phyloP scores from a whole-genome alignment of 2,329 filamentous ascomycete genomes.

The Chaetomium globosum region DNA sequence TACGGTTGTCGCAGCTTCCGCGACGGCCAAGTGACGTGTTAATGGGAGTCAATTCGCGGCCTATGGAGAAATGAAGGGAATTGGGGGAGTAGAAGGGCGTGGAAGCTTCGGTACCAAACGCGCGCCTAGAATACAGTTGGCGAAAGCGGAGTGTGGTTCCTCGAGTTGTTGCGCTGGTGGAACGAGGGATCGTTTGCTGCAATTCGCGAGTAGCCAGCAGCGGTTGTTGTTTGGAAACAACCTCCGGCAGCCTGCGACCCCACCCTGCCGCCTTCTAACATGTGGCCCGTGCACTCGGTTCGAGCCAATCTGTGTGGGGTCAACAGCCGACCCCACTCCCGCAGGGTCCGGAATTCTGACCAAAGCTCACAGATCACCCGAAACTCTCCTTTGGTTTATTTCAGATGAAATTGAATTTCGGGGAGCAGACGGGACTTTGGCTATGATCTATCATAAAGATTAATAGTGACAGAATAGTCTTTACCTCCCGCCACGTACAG shows the following conservation, averaged over 20 bases:
- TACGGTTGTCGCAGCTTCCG: not conserved
- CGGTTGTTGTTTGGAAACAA: slow-evolving; percentile 25
- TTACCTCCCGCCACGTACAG: not conserved
- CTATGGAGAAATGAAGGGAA: not conserved
- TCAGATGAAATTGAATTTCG: not conserved
- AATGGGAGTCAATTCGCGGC: not conserved
- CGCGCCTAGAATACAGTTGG: not conserved
- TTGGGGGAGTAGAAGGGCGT: not conserved
- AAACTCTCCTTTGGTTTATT: not conserved
- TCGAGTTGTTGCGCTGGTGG: not conserved
- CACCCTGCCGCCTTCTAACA: slow-evolving; percentile 18
- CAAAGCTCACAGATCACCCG: too few relatives aligned
- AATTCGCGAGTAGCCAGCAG: slow-evolving; percentile 10
- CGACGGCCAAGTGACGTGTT: slow-evolving; percentile 11
- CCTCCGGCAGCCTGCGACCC: not conserved
- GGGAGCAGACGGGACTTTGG: not conserved
- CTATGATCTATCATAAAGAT: not conserved
- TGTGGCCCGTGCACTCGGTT: slow-evolving; percentile 14
- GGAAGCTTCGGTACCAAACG: not conserved
- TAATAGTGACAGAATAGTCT: not conserved
- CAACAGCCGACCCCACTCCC: not conserved
- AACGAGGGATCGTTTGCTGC: slow-evolving; percentile 2
- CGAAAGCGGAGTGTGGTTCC: not conserved
- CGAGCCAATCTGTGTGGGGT: not conserved
- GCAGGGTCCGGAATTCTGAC: not conserved